Evolutionary conservation across 306 rosid species (phyloP).

Genomic region (Pyrus bretschneideri): DNA sequence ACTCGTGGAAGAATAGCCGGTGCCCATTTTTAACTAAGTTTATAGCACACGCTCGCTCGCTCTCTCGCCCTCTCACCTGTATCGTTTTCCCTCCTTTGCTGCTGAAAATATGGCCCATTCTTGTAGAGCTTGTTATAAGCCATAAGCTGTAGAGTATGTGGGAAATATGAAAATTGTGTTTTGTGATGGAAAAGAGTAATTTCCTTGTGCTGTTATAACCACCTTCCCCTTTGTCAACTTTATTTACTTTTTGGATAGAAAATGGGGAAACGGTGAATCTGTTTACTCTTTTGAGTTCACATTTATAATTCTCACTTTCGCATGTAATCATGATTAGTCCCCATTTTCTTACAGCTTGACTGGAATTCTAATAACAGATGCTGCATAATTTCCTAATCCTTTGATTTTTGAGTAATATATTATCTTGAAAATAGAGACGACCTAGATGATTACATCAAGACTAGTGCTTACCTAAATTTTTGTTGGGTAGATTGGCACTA

Average conservation of each 20-base stretch:
- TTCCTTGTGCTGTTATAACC: neutral
- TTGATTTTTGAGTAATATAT: neutral
- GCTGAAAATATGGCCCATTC: conserved; percentile 43
- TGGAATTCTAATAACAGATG: neutral
- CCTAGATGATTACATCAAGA: too few species aligned
- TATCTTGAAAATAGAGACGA: neutral
- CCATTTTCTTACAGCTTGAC: neutral
- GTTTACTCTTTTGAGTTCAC: neutral
- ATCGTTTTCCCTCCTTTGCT: conserved; percentile 34
- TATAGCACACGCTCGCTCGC: conserved; percentile 14
- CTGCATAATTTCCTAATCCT: neutral
- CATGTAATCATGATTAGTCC: neutral
- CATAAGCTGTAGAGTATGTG: conserved; percentile 38
- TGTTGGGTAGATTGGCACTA: neutral
- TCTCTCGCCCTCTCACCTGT: conserved; percentile 17
- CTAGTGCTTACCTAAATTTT: neutral
- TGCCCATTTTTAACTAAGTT: conserved; percentile 49
- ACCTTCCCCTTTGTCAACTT: neutral
- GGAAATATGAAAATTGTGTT: conserved; percentile 28
- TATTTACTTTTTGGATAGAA: neutral
- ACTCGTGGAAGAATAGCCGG: conserved; percentile 33
- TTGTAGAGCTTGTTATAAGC: conserved; percentile 41
- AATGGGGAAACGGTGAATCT: neutral
- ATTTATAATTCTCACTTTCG: neutral
- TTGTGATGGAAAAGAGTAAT: conserved; percentile 28